These are phyloP conservation scores for Vickermania ingenoplastis DNA, from an alignment of 208 protist genomes.

Conservation along the genomic window DNA sequence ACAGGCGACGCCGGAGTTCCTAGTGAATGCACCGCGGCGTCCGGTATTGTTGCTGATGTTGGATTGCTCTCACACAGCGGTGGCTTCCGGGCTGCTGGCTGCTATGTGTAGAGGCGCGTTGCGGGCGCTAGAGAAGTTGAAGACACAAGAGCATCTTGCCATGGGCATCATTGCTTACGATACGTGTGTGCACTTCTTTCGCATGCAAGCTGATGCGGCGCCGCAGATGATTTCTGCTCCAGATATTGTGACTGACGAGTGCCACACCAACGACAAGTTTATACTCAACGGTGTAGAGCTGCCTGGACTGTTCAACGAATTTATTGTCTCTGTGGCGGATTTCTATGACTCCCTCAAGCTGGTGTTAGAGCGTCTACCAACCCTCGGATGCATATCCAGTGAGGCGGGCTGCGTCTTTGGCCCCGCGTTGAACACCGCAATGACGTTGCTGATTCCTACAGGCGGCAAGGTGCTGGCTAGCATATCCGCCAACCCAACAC, in stretches of 20 bases:
- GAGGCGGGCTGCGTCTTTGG: conserved; percentile 88
- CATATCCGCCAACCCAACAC: conserved; percentile 74
- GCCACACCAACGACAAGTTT: conserved; percentile 78
- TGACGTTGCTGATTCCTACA: conserved; percentile 70
- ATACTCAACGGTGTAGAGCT: conserved; percentile 74
- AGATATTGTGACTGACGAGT: conserved; percentile 69
- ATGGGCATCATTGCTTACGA: conserved; percentile 75
- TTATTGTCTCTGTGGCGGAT: conserved; percentile 74
- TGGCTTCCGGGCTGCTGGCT: conserved; percentile 79
- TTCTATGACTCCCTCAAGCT: conserved; percentile 51
- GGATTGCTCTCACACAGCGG: conserved; percentile 88
- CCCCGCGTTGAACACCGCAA: conserved; percentile 85
- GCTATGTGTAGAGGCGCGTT: conserved; percentile 58
- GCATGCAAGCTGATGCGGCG: conserved; percentile 49
- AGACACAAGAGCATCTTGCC: conserved; percentile 69
- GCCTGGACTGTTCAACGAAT: conserved; percentile 54
- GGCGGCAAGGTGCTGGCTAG: conserved; percentile 93
- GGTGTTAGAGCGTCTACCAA: conserved; percentile 65
- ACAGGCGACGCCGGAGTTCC: conserved; percentile 93
- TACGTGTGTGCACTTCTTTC: conserved; percentile 92
- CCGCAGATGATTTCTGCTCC: conserved; percentile 87
- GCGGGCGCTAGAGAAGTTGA: conserved; percentile 55
- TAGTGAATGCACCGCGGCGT: conserved; percentile 83
- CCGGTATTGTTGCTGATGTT: conserved; percentile 93
- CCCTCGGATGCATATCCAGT: conserved; percentile 48